Conservation (phyloP, 495 filamentous ascomycete species). For the Penicillium turbatum region DNA sequence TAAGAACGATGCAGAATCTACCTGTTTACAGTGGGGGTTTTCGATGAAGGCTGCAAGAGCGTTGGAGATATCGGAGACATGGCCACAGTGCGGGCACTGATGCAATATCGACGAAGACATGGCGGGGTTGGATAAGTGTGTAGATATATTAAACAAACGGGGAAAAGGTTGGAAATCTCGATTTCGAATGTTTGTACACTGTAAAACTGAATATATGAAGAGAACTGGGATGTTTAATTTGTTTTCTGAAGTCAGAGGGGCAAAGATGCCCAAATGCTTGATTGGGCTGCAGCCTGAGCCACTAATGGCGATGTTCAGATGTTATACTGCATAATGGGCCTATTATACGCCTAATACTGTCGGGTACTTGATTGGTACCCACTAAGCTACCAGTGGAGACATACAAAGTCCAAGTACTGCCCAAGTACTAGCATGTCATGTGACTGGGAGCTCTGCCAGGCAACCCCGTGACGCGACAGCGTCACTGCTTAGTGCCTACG, state of each 20-base stretch:
- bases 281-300: constrained; percentile 8
- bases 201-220: not conserved
- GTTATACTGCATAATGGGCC: not conserved
- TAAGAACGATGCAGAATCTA: constrained; percentile 15
- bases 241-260: not conserved
- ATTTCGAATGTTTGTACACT: not conserved
- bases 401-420: not conserved
- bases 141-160: not conserved
- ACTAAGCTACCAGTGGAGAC: not conserved
- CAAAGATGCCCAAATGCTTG: constrained; percentile 7
- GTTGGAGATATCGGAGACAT: constrained; percentile 33
- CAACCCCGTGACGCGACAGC: constrained; percentile 29
- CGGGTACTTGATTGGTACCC: not conserved
- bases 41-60: constrained; percentile 30
- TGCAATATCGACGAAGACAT: constrained; percentile 38
- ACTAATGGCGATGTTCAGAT: not conserved
- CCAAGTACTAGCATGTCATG: constrained; percentile 5
- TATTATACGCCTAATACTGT: not conserved
- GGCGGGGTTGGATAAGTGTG: not conserved
- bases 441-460: constrained; percentile 17
- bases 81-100: constrained; percentile 37
- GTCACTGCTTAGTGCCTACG: constrained; percentile 7
- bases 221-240: not conserved
- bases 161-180: not conserved
- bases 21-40: constrained; percentile 37